A percentile compares a stretch with the other conserved stretches of the same genome.
Conservation (phyloP, 179 eudicot species). For the Nepenthes alata region DNA sequence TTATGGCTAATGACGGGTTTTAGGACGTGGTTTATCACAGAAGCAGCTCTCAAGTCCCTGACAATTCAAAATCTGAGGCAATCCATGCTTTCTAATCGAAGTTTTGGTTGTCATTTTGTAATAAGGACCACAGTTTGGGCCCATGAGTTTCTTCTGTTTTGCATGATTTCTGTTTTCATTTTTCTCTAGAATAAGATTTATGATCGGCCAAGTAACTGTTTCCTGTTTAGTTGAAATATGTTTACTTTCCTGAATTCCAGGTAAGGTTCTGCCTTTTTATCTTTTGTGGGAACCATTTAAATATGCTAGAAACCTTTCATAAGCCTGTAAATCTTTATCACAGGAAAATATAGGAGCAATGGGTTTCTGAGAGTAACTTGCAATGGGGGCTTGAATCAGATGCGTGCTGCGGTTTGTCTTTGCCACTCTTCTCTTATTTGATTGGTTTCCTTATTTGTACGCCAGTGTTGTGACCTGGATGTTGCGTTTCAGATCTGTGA, state of each 20-base stretch:
- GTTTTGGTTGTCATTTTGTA: too few species aligned
- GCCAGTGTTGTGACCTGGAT: conserved; percentile 2
- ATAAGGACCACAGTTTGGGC: too few species aligned
- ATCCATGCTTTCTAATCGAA: too few species aligned
- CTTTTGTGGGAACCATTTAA: too few species aligned
- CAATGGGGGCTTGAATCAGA: conserved; percentile 98
- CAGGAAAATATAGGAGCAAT: conserved; percentile 84
- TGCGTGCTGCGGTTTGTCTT: conserved; percentile 94
- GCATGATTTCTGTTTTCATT: too few species aligned
- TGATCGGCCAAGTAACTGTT: too few species aligned
- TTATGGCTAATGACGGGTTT: too few species aligned
- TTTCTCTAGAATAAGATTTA: too few species aligned
- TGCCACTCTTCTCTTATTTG: conserved; percentile 3
- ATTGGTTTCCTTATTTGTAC: conserved; percentile 9
- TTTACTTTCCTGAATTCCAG: background rate
- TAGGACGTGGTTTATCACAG: too few species aligned
- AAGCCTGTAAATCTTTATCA: conserved; percentile 13
- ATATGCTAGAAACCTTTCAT: conserved; percentile 1
- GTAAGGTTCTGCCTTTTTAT: background rate
- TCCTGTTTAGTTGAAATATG: background rate
- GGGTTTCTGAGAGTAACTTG: conserved; percentile 81
- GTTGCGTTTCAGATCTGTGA: conserved; percentile 76
- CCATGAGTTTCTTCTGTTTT: too few species aligned
- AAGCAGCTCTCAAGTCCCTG: too few species aligned
- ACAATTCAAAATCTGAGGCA: too few species aligned